A percentile compares a stretch with the other conserved stretches of the same genome.
Evolutionary conservation across 2,329 filamentous ascomycete species (phyloP).

Genomic region (Zarea fungicola): DNA sequence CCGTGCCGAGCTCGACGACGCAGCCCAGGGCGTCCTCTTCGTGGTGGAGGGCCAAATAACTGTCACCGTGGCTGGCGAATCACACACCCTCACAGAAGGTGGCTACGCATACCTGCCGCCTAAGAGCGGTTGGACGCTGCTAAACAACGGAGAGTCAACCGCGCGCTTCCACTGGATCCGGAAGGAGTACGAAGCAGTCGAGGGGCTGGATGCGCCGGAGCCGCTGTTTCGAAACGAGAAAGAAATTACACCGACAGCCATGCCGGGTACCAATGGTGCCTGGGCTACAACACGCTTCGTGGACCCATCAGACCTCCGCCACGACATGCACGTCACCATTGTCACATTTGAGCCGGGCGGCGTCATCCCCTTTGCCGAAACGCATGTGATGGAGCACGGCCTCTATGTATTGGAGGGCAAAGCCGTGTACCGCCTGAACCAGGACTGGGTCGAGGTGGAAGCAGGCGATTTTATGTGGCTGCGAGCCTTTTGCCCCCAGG

Average conservation of each 20-base stretch:
- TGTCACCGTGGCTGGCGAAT: neutral
- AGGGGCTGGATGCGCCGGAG: slow-evolving; percentile 3
- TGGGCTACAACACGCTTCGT: slow-evolving; percentile 12
- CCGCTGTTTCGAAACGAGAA: slow-evolving; percentile 6
- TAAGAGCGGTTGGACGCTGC: slow-evolving; percentile 9
- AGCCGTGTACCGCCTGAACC: slow-evolving; percentile 11
- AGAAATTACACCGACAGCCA: slow-evolving; percentile 3
- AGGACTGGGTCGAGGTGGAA: slow-evolving; percentile 11
- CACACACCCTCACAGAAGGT: neutral
- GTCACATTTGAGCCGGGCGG: slow-evolving; percentile 11
- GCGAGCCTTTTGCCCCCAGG: slow-evolving; percentile 10
- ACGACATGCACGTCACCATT: slow-evolving; percentile 11
- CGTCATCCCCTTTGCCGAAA: slow-evolving; percentile 10
- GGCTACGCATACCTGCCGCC: slow-evolving; percentile 10
- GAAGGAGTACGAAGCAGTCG: slow-evolving; percentile 2
- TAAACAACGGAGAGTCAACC: slow-evolving; percentile 1
- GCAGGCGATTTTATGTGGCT: slow-evolving; percentile 13
- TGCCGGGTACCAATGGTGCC: slow-evolving; percentile 8
- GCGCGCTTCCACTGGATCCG: slow-evolving; percentile 11
- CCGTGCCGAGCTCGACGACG: slow-evolving; percentile 14
- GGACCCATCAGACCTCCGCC: slow-evolving; percentile 3
- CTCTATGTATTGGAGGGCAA: slow-evolving; percentile 11
- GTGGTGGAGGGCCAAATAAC: slow-evolving; percentile 8
- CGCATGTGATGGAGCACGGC: slow-evolving; percentile 13
- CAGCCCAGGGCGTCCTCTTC: slow-evolving; percentile 5